A percentile compares a stretch with the other conserved stretches of the same genome.
Conservation (phyloP, 495 filamentous ascomycete genomes). For the Penicillium parvum region DNA sequence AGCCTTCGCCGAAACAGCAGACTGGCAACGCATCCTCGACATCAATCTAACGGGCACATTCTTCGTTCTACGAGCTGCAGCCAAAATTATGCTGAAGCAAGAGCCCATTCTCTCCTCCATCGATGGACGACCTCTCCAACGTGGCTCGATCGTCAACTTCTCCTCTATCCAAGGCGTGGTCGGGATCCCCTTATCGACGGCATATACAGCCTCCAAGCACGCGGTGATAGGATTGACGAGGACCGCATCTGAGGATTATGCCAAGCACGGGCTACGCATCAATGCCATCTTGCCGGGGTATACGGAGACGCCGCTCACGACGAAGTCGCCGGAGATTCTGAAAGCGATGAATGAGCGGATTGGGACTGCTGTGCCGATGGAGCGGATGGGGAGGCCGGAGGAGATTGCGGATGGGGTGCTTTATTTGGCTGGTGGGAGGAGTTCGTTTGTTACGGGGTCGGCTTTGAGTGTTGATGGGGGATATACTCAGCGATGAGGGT, state of each 20-base stretch:
- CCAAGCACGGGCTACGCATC: slow-evolving; percentile 36
- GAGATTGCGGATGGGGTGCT: slow-evolving; percentile 43
- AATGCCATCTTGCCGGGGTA: slow-evolving; percentile 45
- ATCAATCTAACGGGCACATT: slow-evolving; percentile 43
- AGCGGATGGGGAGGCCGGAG: slow-evolving; percentile 34
- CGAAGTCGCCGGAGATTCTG: slow-evolving; percentile 23
- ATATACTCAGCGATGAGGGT: too few relatives aligned
- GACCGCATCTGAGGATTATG: slow-evolving; percentile 43
- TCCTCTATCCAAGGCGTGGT: slow-evolving; percentile 38
- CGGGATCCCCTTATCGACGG: slow-evolving; percentile 23
- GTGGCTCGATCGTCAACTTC: slow-evolving; percentile 42
- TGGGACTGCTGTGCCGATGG: slow-evolving; percentile 36
- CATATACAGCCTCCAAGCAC: slow-evolving; percentile 34
- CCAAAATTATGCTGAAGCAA: slow-evolving; percentile 39
- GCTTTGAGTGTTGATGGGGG: slow-evolving; percentile 43
- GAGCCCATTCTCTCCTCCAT: slow-evolving; percentile 30
- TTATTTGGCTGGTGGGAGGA: slow-evolving; percentile 36
- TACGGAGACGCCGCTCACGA: slow-evolving; percentile 39
- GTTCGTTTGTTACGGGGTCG: slow-evolving; percentile 40
- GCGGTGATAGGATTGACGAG: slow-evolving; percentile 32
- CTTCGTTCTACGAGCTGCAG: slow-evolving; percentile 36
- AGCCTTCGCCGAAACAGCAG: slow-evolving; percentile 25
- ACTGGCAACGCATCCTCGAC: slow-evolving; percentile 38
- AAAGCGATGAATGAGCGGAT: slow-evolving; percentile 21
- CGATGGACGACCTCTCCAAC: slow-evolving; percentile 18